A percentile compares a stretch with the other conserved stretches of the same genome.
Evolutionary conservation across 208 protist species (phyloP).

Genomic region (Acanthamoeba polyphaga): DNA sequence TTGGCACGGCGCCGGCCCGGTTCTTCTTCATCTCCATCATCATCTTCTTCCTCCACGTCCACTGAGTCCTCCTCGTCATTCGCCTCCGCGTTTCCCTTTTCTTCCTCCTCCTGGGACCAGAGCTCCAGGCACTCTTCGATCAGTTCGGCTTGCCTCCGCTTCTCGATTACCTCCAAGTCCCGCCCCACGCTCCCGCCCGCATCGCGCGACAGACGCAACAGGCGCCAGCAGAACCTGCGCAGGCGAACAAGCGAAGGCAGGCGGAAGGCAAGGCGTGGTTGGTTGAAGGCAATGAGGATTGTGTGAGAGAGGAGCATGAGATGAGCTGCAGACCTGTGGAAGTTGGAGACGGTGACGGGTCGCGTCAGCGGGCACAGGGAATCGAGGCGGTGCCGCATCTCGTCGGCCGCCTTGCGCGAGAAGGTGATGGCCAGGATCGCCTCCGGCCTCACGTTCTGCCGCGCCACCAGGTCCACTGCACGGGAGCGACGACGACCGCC

Average conservation of each 20-base stretch:
- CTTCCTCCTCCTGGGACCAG: neutral
- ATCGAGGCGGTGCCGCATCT: conserved; percentile 74
- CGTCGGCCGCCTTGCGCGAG: conserved; percentile 78
- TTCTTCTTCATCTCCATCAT: neutral
- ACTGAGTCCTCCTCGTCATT: neutral
- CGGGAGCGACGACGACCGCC: no score
- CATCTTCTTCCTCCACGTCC: conserved; percentile 9
- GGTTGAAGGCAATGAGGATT: no score
- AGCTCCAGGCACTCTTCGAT: neutral
- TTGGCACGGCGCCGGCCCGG: neutral
- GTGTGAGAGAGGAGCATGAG: no score
- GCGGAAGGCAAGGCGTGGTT: no score
- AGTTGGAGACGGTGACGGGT: conserved; percentile 54
- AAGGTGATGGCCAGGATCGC: conserved; percentile 81
- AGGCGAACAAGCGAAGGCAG: no score
- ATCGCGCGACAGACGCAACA: neutral
- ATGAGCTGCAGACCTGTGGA: neutral
- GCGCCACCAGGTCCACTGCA: conserved; percentile 49
- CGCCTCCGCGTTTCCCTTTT: neutral
- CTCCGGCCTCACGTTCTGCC: conserved; percentile 64
- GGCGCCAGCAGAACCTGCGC: neutral
- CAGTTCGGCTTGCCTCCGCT: neutral
- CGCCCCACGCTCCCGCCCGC: neutral
- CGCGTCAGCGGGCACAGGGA: neutral
- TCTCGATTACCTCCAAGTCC: neutral